phyloP scores from a whole-genome alignment of 345 rosid species.

The Laguncularia racemosa region DNA sequence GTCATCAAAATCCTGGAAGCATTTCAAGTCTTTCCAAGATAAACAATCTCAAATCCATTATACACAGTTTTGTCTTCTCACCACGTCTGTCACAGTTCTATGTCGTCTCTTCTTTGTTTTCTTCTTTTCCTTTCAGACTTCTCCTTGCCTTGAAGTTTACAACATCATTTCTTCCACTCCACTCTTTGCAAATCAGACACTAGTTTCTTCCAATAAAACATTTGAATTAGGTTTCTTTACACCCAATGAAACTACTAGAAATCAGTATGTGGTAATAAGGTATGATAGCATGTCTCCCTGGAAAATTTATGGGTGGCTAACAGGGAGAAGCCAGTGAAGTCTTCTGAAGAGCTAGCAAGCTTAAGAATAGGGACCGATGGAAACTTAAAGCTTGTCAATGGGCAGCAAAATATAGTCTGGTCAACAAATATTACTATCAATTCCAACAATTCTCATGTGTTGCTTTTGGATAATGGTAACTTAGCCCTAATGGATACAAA shows the following conservation, averaged over 20 bases:
- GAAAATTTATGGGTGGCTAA: slow-evolving; percentile 28
- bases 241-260: slow-evolving; percentile 9
- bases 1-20: too few species aligned
- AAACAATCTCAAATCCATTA: too few species aligned
- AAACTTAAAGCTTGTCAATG: slow-evolving; percentile 14
- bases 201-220: background rate
- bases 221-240: slow-evolving; percentile 29
- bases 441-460: background rate
- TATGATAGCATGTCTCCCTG: slow-evolving; percentile 10
- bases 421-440: slow-evolving; percentile 13
- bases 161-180: too few species aligned
- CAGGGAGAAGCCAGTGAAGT: slow-evolving; percentile 18
- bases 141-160: too few species aligned
- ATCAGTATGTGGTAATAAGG: slow-evolving; percentile 26
- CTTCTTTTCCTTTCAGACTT: too few species aligned
- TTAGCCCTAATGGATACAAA: slow-evolving; percentile 15
- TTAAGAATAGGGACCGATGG: slow-evolving; percentile 12
- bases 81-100: too few species aligned
- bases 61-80: too few species aligned
- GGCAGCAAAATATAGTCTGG: slow-evolving; percentile 9
- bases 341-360: slow-evolving; percentile 8
- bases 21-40: too few species aligned
- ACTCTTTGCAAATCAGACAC: slow-evolving; percentile 1
- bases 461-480: background rate
- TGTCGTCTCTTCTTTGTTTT: too few species aligned